Evolutionary conservation across 768 basidiomycete genomes (phyloP).

Genomic region (Boletus eberwhitei): DNA sequence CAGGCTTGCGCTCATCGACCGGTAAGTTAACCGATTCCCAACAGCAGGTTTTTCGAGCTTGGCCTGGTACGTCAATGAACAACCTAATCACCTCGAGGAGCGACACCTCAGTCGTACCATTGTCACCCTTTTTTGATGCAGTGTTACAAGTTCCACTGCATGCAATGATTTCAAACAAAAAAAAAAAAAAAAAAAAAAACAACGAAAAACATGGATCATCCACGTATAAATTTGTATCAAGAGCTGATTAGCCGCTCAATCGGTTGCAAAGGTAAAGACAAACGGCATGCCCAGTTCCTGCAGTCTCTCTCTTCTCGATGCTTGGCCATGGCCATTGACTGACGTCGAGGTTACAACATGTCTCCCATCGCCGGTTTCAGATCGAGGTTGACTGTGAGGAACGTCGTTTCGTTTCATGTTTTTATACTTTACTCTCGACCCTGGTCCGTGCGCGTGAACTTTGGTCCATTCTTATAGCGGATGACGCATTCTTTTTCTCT

Average conservation of each 20-base stretch:
- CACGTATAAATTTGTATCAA: constrained; percentile 38
- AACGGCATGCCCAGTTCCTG: constrained; percentile 74
- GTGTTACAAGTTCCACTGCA: background rate
- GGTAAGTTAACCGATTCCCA: background rate
- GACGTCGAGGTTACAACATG: constrained; percentile 22
- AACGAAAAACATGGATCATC: background rate
- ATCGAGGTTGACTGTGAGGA: constrained; percentile 43
- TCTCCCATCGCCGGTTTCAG: constrained; percentile 32
- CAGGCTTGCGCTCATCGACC: background rate
- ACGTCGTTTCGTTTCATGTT: constrained; percentile 22
- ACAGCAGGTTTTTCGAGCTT: constrained; percentile 3
- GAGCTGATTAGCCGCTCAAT: constrained; percentile 70
- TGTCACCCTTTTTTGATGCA: background rate
- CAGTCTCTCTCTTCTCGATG: constrained; percentile 47
- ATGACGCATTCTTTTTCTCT: too few relatives aligned
- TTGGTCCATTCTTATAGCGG: constrained; percentile 3
- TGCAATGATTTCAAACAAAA: background rate
- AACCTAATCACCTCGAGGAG: background rate
- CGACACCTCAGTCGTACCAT: background rate
- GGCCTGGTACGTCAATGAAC: constrained; percentile 1
- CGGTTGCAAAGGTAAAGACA: constrained; percentile 40
- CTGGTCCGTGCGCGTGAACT: constrained; percentile 54
- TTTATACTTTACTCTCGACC: constrained; percentile 17
- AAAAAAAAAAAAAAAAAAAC: background rate
- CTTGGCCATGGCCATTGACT: constrained; percentile 14